Evolutionary conservation across 257 asterid genomes (phyloP).

Genomic region (Primulina huaijiensis): DNA sequence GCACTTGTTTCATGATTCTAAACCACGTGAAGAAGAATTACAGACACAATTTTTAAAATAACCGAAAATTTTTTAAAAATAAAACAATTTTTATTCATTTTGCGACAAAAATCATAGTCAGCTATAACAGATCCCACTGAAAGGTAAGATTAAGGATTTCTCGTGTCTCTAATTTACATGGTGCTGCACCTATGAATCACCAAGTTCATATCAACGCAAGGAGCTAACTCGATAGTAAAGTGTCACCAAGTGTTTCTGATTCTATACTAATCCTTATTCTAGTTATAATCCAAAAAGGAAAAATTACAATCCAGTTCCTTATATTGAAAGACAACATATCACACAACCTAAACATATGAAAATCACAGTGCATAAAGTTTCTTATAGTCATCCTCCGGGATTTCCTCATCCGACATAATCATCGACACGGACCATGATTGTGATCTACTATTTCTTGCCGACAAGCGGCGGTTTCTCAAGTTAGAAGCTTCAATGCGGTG

Average conservation of each 20-base stretch:
- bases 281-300: conserved; percentile 21
- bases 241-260: conserved; percentile 3
- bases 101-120: too few species aligned
- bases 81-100: too few species aligned
- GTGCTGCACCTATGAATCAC: too few species aligned
- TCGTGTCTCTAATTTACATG: too few species aligned
- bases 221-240: neutral
- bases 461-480: conserved; percentile 48
- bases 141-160: too few species aligned
- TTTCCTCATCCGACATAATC: conserved; percentile 46
- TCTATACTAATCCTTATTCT: conserved; percentile 11
- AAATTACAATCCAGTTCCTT: conserved; percentile 20
- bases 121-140: too few species aligned
- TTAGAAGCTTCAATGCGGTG: conserved; percentile 69
- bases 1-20: neutral
- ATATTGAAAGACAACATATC: neutral
- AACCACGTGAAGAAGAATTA: neutral
- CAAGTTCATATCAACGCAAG: too few species aligned
- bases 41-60: too few species aligned
- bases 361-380: conserved; percentile 64
- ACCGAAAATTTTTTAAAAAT: too few species aligned
- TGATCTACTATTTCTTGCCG: conserved; percentile 49
- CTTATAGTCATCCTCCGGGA: conserved; percentile 45
- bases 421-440: conserved; percentile 49
- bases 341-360: conserved; percentile 7